A percentile compares a stretch with the other conserved stretches of the same genome.
Evolutionary conservation across 257 asterid species (phyloP).

Genomic region (Solanum etuberosum): DNA sequence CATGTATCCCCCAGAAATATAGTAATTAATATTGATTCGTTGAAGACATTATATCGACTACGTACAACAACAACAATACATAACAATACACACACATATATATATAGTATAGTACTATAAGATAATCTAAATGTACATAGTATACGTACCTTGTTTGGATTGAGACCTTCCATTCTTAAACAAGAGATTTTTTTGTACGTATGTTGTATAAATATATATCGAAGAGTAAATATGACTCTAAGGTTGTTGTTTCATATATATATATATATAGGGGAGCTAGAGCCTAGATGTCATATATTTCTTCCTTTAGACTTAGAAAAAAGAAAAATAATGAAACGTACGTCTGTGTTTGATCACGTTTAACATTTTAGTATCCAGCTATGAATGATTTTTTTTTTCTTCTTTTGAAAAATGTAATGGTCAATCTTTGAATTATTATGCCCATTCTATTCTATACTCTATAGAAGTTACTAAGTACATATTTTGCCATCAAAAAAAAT

Average conservation of each 20-base stretch:
- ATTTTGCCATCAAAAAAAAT: too few species aligned
- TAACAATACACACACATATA: too few species aligned
- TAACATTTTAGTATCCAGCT: not conserved
- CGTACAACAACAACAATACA: not conserved
- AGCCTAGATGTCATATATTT: not conserved
- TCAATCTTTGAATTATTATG: too few species aligned
- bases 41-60: not conserved
- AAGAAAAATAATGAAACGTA: not conserved
- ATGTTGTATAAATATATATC: not conserved
- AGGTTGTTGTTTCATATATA: not conserved
- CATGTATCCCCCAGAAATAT: not conserved
- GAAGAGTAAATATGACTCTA: not conserved
- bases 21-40: not conserved
- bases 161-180: not conserved
- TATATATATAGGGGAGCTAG: not conserved
- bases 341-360: not conserved
- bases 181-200: not conserved
- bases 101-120: not conserved
- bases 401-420: too few species aligned
- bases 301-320: not conserved
- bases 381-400: too few species aligned
- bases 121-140: not conserved
- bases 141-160: not conserved
- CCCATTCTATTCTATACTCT: too few species aligned
- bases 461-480: too few species aligned